These are phyloP conservation scores for Murraya paniculata DNA, from an alignment of 345 rosid species.

Conservation along the genomic window DNA sequence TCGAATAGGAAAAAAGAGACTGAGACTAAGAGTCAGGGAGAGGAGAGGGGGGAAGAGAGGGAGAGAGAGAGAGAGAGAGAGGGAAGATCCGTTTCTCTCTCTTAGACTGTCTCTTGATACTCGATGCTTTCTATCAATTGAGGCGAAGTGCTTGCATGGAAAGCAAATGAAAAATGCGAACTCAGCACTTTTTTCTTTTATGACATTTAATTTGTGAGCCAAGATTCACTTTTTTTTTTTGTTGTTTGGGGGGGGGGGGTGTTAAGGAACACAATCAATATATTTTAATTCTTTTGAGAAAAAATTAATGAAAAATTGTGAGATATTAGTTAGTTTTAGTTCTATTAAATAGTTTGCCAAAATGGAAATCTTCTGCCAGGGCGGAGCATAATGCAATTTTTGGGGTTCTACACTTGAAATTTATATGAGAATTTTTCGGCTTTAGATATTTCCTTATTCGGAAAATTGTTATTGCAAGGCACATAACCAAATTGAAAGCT, in stretches of 20 bases:
- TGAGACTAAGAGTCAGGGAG: background rate
- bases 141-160: constrained; percentile 5
- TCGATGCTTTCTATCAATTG: background rate
- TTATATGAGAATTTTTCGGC: too few relatives aligned
- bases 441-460: background rate
- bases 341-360: background rate
- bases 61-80: background rate
- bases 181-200: background rate
- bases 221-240: background rate
- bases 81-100: constrained; percentile 5
- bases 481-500: background rate
- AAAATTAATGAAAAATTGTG: background rate
- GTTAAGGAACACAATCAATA: background rate
- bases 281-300: background rate
- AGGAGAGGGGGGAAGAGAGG: background rate
- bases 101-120: background rate
- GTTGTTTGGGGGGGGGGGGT: too few relatives aligned
- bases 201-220: background rate
- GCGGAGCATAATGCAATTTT: background rate
- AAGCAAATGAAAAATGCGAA: background rate
- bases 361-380: background rate
- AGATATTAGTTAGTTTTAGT: background rate
- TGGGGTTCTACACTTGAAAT: too few relatives aligned
- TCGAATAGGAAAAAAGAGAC: background rate
- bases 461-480: background rate